Evolutionary conservation across 169 alveolate species (phyloP), one percentile per base, ranked within the genome.

Genomic region (Cryptosporidium sp.): DNA sequence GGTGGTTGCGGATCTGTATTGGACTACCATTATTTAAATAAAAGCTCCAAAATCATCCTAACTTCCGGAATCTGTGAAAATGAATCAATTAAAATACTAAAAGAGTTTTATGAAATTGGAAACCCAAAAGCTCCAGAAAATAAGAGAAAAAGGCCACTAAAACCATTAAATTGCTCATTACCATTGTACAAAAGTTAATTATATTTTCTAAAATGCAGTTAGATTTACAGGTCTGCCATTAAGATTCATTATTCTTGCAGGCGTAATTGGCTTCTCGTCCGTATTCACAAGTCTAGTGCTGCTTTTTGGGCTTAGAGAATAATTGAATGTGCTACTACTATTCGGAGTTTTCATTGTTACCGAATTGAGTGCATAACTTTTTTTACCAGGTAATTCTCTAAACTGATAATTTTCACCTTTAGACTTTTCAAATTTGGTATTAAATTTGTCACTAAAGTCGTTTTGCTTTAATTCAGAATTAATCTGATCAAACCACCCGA

Each of bases 1-100:
- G 89, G 89, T n/a, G 89, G 89, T 18, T 80, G 89, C 31, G 89
- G 89, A 18, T 80, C 89, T 26, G 75, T 80, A 37, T 14, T 80
- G 16, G 51, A 44, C 35, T 80, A 62, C 35, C 72, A 65, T 62
- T 2, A 58, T 16, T 31, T 80, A 42, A 31, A 26, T 60, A 53
- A 39, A 14, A 62, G 23, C 42, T 44, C 84, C 18, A 48, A 65
- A 18, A 61, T 80, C 14, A 42, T 7, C 39, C 1, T 80, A n/a
- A 65, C n/a, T 58, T 67, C 72, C 5, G 75, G 75, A 42, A 65
- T 80, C 14, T 80, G 73, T 48, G 89, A 39, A 23, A 51, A 80
- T 16, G 67, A 80, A 39, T 18, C 89, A 65, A 39, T 80, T 26
- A 67, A 80, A 62, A 14, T 80, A 80, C 75, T 80, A 0, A 37